Percentiles rank a stretch among this genome's conserved stretches.
phyloP scores from a whole-genome alignment of 805 yeast genomes.

The Kluyveromyces starmeri region DNA sequence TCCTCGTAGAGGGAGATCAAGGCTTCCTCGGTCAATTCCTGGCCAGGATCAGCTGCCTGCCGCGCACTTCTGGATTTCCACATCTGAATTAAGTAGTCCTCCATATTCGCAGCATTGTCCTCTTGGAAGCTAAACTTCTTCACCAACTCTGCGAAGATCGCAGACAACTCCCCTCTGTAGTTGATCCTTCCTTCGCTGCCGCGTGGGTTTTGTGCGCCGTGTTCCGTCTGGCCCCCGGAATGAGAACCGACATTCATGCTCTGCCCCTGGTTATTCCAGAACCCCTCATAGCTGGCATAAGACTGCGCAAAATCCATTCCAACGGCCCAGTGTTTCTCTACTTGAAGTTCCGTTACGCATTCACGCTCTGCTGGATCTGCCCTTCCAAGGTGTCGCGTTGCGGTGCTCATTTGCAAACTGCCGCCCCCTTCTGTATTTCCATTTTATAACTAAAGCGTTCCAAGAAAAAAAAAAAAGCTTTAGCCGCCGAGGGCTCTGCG shows the following conservation, averaged over 20 bases:
- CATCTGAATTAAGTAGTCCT: slow-evolving; percentile 51
- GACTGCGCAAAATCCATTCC: neutral
- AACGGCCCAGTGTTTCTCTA: too few relatives aligned
- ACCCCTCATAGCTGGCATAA: neutral
- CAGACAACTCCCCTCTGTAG: slow-evolving; percentile 48
- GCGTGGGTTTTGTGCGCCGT: neutral
- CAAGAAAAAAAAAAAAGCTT: too few relatives aligned
- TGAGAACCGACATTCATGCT: slow-evolving; percentile 17
- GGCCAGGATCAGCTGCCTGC: neutral
- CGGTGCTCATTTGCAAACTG: too few relatives aligned
- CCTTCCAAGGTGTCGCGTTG: too few relatives aligned
- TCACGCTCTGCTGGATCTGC: too few relatives aligned
- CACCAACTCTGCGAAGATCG: slow-evolving; percentile 48
- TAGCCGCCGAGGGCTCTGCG: too few relatives aligned
- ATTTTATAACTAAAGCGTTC: too few relatives aligned
- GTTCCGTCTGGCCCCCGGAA: slow-evolving; percentile 24
- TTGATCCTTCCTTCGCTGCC: too few relatives aligned
- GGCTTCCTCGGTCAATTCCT: slow-evolving; percentile 48
- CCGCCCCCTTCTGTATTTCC: too few relatives aligned
- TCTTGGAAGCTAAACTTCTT: slow-evolving; percentile 58
- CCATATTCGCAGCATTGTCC: slow-evolving; percentile 59
- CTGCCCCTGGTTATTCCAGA: slow-evolving; percentile 4
- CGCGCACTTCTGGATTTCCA: slow-evolving; percentile 65
- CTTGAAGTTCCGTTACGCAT: too few relatives aligned
- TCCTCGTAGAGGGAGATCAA: slow-evolving; percentile 72